Evolutionary conservation across 768 basidiomycete genomes (phyloP).

Genomic region (Galerina sulciceps): DNA sequence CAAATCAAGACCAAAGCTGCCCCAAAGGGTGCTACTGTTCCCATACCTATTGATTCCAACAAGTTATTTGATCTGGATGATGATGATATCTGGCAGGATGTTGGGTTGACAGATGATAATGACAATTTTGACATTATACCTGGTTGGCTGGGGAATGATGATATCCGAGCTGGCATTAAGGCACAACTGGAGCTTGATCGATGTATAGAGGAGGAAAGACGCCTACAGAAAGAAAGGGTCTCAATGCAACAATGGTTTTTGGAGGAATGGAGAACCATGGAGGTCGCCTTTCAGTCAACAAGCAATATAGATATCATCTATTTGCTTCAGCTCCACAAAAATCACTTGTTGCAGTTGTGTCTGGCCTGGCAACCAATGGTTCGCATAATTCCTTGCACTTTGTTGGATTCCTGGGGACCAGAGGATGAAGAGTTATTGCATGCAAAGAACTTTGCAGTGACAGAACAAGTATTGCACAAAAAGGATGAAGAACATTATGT

Average conservation of each 20-base stretch:
- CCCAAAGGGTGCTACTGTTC: constrained; percentile 24
- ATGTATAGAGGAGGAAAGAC: constrained; percentile 28
- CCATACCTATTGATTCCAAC: constrained; percentile 21
- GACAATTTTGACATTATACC: constrained; percentile 4
- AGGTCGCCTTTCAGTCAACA: neutral
- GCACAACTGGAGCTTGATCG: constrained; percentile 29
- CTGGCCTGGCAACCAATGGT: neutral
- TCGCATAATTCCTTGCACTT: neutral
- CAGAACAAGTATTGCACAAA: neutral
- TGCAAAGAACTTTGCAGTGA: neutral
- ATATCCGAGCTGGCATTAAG: constrained; percentile 30
- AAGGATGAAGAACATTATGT: neutral
- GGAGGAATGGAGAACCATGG: neutral
- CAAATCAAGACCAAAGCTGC: constrained; percentile 23
- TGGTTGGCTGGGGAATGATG: constrained; percentile 32
- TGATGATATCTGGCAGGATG: constrained; percentile 39
- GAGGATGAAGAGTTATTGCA: neutral
- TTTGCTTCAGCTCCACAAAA: neutral
- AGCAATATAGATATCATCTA: neutral
- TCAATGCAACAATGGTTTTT: neutral
- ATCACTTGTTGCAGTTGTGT: neutral
- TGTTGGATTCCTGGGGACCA: neutral
- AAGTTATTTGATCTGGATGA: constrained; percentile 35
- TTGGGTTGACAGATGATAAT: constrained; percentile 29
- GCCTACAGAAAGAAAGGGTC: neutral